These are phyloP conservation scores for Zopfia rhizophila DNA, from an alignment of 2,329 filamentous ascomycete species.

Conservation along the genomic window DNA sequence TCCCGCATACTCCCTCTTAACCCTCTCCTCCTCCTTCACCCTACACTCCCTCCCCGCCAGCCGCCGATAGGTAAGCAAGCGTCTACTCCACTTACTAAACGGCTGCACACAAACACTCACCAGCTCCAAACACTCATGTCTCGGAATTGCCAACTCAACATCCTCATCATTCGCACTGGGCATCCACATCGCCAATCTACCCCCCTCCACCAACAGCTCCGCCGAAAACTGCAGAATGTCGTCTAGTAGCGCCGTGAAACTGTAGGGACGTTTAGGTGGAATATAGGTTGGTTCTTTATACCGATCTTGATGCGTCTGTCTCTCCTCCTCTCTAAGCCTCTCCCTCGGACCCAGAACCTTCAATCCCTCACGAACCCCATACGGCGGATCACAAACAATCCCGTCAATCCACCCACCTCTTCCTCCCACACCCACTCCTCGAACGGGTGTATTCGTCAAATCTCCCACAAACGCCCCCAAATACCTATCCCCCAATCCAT, in stretches of 20 bases:
- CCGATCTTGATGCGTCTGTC: conserved; percentile 37
- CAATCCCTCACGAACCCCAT: conserved; percentile 91
- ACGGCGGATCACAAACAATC: conserved; percentile 95
- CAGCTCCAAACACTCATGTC: conserved; percentile 78
- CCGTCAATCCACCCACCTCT: conserved; percentile 76
- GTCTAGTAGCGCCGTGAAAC: conserved; percentile 88
- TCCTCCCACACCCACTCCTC: conserved; percentile 20
- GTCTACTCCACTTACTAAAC: conserved; percentile 93
- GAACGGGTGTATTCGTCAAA: conserved; percentile 84
- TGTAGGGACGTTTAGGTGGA: conserved; percentile 90
- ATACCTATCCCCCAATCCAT: conserved; percentile 72
- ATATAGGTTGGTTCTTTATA: conserved; percentile 68
- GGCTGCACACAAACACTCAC: conserved; percentile 82
- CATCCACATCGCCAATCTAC: conserved; percentile 95
- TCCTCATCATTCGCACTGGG: conserved; percentile 75
- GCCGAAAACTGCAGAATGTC: conserved; percentile 88
- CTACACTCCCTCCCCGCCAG: conserved; percentile 63
- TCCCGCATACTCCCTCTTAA: conserved; percentile 48
- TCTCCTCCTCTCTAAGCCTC: conserved; percentile 33
- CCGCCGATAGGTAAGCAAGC: conserved; percentile 86
- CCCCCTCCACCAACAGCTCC: conserved; percentile 78
- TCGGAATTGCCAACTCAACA: conserved; percentile 79
- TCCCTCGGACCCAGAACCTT: conserved; percentile 85
- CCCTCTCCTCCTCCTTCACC: conserved; percentile 15
- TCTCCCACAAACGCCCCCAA: conserved; percentile 87